Base-by-base conservation (phyloP, 495 filamentous ascomycete genomes). In the Acidomyces sp. region DNA sequence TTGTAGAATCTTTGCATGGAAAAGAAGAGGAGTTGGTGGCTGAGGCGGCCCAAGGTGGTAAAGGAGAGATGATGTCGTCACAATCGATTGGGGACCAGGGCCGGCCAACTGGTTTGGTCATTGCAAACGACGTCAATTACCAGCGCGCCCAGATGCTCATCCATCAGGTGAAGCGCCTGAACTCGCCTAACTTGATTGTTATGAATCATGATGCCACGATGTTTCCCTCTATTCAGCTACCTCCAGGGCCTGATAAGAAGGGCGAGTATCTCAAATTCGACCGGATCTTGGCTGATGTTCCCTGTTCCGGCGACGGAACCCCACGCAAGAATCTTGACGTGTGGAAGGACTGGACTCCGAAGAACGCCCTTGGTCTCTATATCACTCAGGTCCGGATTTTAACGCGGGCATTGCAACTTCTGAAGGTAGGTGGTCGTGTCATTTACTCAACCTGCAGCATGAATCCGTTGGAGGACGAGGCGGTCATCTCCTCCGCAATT, bases 401-500 rank as follows among this genome's bases (percentile, higher is more conserved):
- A 37, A 79, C 93, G 37, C 82, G 92, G 39, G 86, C 86, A 15
- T 66, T 97, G 34, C 92, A 97, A 63, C 87, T 97, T 83, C 68
- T 96, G 16, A 96, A 95, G 62, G 80, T 83, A 29, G 90, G 90
- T 23, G 90, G 90, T 43, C 74, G 85, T 33, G 79, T 95, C 6
- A 86, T 96, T 20, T 97, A 96, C 63, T 95, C 87, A 5, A 96
- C 90, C 12, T 97, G 90, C 66, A 92, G 84, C 59, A 81, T 97
- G 80, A 97, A 95, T 60, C 88, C 90, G 0, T 70, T 96, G 17
- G 90, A 97, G 59, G 93, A 97, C 55, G 90, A 97, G 64, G 81
- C 92, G n/a, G 85, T 96, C 16, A 62, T 97, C 41, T 70, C 81
- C 2, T 66, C 63, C 35, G 88, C 92, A 3, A 93, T 96, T 51